Evolutionary conservation across 1,139 yeast genomes (phyloP).

Genomic region (Candida sp.): DNA sequence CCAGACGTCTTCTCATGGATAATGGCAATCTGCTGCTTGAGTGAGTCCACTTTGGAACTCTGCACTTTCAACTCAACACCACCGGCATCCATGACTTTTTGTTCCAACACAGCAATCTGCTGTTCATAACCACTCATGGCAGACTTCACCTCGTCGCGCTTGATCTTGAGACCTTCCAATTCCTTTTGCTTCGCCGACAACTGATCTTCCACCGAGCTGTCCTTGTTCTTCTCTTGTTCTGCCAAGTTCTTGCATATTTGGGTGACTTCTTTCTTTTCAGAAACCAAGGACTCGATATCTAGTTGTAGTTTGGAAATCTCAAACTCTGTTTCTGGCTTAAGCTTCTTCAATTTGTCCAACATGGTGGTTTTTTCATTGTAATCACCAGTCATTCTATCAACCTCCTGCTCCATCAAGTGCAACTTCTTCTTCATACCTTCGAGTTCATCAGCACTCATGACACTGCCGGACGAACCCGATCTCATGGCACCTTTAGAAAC

Average conservation of each 20-base stretch:
- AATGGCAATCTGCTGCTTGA: constrained; percentile 69
- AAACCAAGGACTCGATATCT: constrained; percentile 66
- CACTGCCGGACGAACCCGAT: constrained; percentile 27
- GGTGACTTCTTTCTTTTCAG: constrained; percentile 49
- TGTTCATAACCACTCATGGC: constrained; percentile 64
- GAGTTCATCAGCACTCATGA: constrained; percentile 61
- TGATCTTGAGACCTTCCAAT: constrained; percentile 36
- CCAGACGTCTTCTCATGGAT: constrained; percentile 62
- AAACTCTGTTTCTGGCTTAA: constrained; percentile 73
- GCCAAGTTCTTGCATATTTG: constrained; percentile 37
- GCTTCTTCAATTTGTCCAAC: constrained; percentile 59
- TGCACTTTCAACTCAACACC: constrained; percentile 86
- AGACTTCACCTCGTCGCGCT: constrained; percentile 47
- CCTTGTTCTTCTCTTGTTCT: constrained; percentile 33
- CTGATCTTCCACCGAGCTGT: constrained; percentile 34
- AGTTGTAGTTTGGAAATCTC: constrained; percentile 61
- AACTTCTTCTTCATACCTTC: constrained; percentile 58
- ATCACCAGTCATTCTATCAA: constrained; percentile 54
- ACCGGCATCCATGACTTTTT: constrained; percentile 87
- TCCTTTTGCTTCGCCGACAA: constrained; percentile 41
- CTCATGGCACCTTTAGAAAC: constrained; percentile 71
- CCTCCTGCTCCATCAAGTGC: constrained; percentile 57
- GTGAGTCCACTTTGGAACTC: constrained; percentile 80
- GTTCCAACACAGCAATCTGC: constrained; percentile 65
- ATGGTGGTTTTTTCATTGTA: constrained; percentile 64